Conservation (phyloP, 345 rosid species). For the Aquilaria sinensis region DNA sequence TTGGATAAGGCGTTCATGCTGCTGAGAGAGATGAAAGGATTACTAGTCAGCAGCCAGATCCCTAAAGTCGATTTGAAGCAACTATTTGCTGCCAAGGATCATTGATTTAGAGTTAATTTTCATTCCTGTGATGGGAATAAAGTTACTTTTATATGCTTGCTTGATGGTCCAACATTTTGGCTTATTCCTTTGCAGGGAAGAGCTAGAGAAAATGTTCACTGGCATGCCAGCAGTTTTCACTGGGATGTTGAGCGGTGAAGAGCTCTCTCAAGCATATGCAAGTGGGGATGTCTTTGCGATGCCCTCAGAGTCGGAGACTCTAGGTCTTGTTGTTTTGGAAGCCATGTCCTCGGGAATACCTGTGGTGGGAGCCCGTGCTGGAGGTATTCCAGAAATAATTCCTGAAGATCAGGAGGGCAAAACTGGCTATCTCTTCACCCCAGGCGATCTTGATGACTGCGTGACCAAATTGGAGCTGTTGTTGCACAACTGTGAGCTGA, state of each 20-base stretch:
- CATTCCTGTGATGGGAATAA: too few species aligned
- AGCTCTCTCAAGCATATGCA: constrained; percentile 94
- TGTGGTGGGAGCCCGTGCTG: constrained; percentile 89
- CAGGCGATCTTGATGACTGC: constrained; percentile 89
- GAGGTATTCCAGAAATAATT: constrained; percentile 94
- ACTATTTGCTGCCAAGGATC: too few species aligned
- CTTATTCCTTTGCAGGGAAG: constrained; percentile 49
- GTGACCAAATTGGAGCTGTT: constrained; percentile 56
- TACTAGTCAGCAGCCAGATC: too few species aligned
- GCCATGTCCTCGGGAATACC: constrained; percentile 97
- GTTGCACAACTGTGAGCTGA: constrained; percentile 39
- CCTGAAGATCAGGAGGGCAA: constrained; percentile 86
- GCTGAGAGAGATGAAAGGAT: too few species aligned
- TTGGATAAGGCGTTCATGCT: too few species aligned
- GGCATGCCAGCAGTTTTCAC: constrained; percentile 95
- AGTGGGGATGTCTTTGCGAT: constrained; percentile 93
- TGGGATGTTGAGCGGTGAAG: constrained; percentile 85
- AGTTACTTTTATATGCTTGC: too few species aligned
- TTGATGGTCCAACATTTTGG: neutral
- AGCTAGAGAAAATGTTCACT: constrained; percentile 70
- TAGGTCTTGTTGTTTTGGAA: constrained; percentile 91
- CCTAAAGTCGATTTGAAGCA: too few species aligned
- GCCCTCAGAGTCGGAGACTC: constrained; percentile 98
- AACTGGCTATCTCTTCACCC: constrained; percentile 66
- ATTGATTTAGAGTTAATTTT: too few species aligned